Evolutionary conservation across 371 early-diverging fungal species (phyloP), one percentile per base, ranked within the genome.

Genomic region (Dentiscutata heterogama): DNA sequence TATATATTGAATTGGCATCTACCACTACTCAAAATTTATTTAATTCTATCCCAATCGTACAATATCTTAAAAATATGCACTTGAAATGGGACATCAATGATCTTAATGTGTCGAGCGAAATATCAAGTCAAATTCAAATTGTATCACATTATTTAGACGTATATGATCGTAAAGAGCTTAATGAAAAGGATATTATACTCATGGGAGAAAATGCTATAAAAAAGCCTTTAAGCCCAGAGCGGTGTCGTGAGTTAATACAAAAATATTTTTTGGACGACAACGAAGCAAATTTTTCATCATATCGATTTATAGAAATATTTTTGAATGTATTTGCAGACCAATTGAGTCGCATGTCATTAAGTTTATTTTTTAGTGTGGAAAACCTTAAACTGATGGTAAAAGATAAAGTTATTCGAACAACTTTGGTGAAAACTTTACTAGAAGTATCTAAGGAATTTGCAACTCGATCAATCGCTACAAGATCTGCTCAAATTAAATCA

Each of bases 251-350:
- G 11, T 46, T 80, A 25, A 29, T 80, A 25, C 35, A 25, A 16
- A 68, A 80, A n/a, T 80, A 80, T 50, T 80, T 80, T n/a, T 72
- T 80, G 5, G 20, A 68, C 5, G 51, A 46, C 16, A 68, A 72
- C 16, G 11, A 35, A 5, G 71, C n/a, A n/a, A 76, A 16, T 39
- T n/a, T 80, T 20, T 10, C 53, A 14, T 80, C 81, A n/a, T 80
- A 29, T 63, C 51, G 81, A 6, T 80, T 80, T 76, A 20, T 80
- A 22, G 81, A 80, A 46, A 71, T 80, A 14, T 80, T 80, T 70
- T 8, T 80, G 14, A 68, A 68, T 35, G 81, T 80, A 10, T 60
- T 80, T 22, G 81, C 81, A 2, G 81, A 80, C 22, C 81, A 80
- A 80, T 79, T 79, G 20, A 16, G 8, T 10, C 68, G 72, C 20